A percentile compares a stretch with the other conserved stretches of the same genome.
Conservation (phyloP, 2,329 filamentous ascomycete genomes). For the Trichothecium sympodiale region DNA sequence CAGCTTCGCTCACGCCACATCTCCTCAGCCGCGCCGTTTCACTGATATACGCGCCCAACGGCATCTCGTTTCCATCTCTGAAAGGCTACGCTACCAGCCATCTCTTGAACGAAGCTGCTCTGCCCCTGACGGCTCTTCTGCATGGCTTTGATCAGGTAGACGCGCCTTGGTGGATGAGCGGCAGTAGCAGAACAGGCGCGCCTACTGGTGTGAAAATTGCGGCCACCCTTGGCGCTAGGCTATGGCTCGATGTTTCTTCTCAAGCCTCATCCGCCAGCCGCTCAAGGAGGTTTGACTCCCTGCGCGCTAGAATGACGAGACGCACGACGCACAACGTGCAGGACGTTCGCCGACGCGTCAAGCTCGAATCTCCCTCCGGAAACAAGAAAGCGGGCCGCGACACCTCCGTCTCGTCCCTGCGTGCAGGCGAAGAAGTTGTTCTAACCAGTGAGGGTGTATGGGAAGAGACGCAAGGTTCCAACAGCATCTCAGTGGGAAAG, state of each 20-base stretch:
- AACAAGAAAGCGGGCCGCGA: constrained; percentile 6
- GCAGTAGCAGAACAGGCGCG: constrained; percentile 44
- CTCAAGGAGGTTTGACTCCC: constrained; percentile 32
- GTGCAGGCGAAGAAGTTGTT: constrained; percentile 29
- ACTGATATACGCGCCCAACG: constrained; percentile 55
- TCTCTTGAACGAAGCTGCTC: constrained; percentile 41
- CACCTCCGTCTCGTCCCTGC: constrained; percentile 31
- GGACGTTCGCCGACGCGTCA: constrained; percentile 29
- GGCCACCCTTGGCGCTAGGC: constrained; percentile 35
- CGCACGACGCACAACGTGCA: constrained; percentile 22
- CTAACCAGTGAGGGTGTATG: constrained; percentile 28
- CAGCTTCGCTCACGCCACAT: constrained; percentile 20
- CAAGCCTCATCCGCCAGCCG: constrained; percentile 46
- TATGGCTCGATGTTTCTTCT: constrained; percentile 53
- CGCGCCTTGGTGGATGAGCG: constrained; percentile 52
- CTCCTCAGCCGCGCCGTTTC: constrained; percentile 38
- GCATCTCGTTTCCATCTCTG: constrained; percentile 42
- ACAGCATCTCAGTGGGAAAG: constrained; percentile 1
- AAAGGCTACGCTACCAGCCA: constrained; percentile 44
- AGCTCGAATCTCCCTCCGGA: constrained; percentile 8
- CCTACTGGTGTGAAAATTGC: constrained; percentile 48
- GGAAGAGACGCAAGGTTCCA: constrained; percentile 4
- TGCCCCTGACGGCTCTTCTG: constrained; percentile 52
- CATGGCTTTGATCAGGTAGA: constrained; percentile 51
- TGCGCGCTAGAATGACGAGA: constrained; percentile 27